These are phyloP conservation scores for Beauveria sp. DNA, from an alignment of 2,329 filamentous ascomycete species.

Conservation along the genomic window DNA sequence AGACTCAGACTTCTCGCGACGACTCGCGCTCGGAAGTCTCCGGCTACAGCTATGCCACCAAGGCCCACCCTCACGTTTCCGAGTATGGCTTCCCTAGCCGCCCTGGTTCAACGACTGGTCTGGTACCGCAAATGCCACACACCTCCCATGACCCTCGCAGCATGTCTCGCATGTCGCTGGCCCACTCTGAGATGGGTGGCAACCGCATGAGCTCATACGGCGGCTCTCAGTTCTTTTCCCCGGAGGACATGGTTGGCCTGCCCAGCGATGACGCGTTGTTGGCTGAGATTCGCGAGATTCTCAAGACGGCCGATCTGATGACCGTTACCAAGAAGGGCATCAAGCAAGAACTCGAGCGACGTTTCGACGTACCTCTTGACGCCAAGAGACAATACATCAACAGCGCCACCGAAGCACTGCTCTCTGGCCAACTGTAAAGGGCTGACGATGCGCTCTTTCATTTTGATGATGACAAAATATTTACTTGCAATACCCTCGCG, in stretches of 20 bases:
- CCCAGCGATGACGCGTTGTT: conserved; percentile 85
- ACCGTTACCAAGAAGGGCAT: conserved; percentile 97
- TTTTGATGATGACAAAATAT: not conserved
- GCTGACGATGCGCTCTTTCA: not conserved
- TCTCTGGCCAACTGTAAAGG: conserved; percentile 65
- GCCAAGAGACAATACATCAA: conserved; percentile 89
- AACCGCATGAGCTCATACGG: conserved; percentile 56
- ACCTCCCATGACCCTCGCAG: conserved; percentile 41
- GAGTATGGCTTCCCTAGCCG: conserved; percentile 63
- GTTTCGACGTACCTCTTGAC: conserved; percentile 82
- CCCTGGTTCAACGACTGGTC: conserved; percentile 46
- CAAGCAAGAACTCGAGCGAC: conserved; percentile 83
- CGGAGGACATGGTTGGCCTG: conserved; percentile 65
- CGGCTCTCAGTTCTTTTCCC: conserved; percentile 49
- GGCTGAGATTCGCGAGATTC: conserved; percentile 88
- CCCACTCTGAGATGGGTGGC: conserved; percentile 58
- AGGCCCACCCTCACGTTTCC: conserved; percentile 56
- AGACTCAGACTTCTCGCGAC: conserved; percentile 75
- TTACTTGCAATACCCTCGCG: conserved; percentile 4
- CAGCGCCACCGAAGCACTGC: conserved; percentile 72
- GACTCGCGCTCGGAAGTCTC: conserved; percentile 82
- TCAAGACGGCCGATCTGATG: conserved; percentile 91
- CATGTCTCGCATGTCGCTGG: conserved; percentile 70
- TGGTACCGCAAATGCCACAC: conserved; percentile 38
- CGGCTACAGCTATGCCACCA: conserved; percentile 91